phyloP scores from a whole-genome alignment of 768 basidiomycete species.

The Lentinula sp. region DNA sequence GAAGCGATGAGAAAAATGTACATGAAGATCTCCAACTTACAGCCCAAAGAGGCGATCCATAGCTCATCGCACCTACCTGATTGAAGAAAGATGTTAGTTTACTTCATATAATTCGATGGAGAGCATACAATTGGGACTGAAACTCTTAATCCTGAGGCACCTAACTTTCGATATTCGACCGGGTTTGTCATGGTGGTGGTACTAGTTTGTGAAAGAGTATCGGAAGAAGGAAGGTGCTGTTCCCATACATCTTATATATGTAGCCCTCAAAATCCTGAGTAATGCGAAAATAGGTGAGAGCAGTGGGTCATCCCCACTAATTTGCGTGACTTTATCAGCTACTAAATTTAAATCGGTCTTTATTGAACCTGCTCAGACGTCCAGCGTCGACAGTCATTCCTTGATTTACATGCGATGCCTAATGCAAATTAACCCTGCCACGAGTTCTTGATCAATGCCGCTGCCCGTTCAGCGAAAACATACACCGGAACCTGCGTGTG shows the following conservation, averaged over 20 bases:
- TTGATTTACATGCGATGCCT: no score
- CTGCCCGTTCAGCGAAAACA: constrained; percentile 5
- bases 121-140: constrained; percentile 1
- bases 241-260: neutral
- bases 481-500: constrained; percentile 8
- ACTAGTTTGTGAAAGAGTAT: no score
- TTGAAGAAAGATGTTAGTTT: neutral
- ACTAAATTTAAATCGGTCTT: no score
- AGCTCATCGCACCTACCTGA: constrained; percentile 20
- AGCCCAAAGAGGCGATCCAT: constrained; percentile 13
- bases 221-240: neutral
- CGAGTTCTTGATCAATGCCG: neutral
- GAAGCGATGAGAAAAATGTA: no score
- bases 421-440: neutral
- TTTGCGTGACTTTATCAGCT: no score
- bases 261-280: no score
- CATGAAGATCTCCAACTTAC: constrained; percentile 3
- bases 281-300: no score
- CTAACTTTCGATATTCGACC: constrained; percentile 1
- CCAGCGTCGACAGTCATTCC: no score
- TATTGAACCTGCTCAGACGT: no score
- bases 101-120: no score
- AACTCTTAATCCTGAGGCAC: constrained; percentile 1
- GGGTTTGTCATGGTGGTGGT: neutral
- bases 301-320: no score